Base-by-base conservation (phyloP, 306 rosid genomes). In the Vigna unguiculata region DNA sequence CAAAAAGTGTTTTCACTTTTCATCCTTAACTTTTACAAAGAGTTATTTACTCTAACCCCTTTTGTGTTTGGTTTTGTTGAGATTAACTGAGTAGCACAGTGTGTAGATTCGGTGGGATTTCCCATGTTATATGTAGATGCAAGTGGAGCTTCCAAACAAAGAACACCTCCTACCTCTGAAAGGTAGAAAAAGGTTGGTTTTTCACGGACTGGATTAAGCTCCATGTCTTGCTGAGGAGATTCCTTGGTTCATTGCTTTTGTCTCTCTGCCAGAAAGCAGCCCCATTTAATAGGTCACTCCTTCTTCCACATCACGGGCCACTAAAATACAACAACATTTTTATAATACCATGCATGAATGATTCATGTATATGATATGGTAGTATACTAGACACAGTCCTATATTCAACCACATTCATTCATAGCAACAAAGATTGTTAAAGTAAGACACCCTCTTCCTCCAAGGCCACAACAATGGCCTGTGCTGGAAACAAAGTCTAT, bases 291-390 rank as follows among this genome's bases (percentile, higher is more conserved):
- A 63, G 71, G 22, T 40, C 45, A 36, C 55, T 25, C 45, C 74
- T 32, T 82, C 77, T 78, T 78, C 73, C 69, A 63, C 72, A 21
- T 90, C 97, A 90, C 96, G 97, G 92, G 84, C 69, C 49, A 71
- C 91, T 80, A 82, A 14, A 83, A 84, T 49, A 28, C 52, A 58
- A 24, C 7, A 28, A 59, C 40, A 59, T 28, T 58, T 58, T 25
- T 58, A 58, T 58, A 9, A 7, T 20, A 58, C 0, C 4, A 25
- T 55, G 7, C 61, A 28, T 63, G 68, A 8, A 14, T 40, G 17
- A 48, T 21, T 52, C 7, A 71, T 70, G 13, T 71, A 12, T 28
- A 57, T 4, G 16, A 61, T 16, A 10, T 19, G 4, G 10, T 22
- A 64, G 10, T 34, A 34, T 34, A 40, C 45, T 9, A 51, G 5